phyloP scores from a whole-genome alignment of 495 filamentous ascomycete species.

The Cenococcum geophilum region DNA sequence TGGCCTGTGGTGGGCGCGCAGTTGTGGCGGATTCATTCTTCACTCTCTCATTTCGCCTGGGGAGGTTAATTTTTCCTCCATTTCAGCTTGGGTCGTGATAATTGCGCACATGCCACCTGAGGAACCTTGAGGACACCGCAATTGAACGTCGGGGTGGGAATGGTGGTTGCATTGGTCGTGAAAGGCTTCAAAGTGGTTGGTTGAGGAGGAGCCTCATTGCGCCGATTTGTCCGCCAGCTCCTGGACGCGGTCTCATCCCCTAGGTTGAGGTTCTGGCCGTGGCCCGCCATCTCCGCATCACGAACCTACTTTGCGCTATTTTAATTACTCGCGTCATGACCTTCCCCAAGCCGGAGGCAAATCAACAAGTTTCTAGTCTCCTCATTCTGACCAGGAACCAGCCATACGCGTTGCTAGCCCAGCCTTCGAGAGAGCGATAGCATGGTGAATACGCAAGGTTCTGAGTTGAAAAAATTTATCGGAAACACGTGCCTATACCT shows the following conservation, averaged over 20 bases:
- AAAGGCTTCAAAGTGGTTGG: neutral
- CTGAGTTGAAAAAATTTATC: slow-evolving; percentile 5
- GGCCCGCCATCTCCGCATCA: neutral
- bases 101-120: slow-evolving; percentile 7
- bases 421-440: neutral
- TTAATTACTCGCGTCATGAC: slow-evolving; percentile 5
- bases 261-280: neutral
- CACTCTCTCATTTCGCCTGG: neutral
- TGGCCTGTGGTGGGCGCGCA: neutral
- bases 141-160: slow-evolving; percentile 1
- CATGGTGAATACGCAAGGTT: slow-evolving; percentile 5
- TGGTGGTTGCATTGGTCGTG: neutral
- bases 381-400: neutral
- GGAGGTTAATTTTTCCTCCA: neutral
- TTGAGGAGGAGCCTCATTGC: neutral
- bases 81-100: neutral
- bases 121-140: neutral
- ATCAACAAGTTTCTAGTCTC: neutral
- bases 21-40: neutral
- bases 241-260: neutral
- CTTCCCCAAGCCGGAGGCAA: neutral
- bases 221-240: neutral
- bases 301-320: neutral
- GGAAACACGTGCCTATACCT: slow-evolving; percentile 2
- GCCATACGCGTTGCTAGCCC: neutral